Evolutionary conservation across 2,329 filamentous ascomycete species (phyloP).

Genomic region (Chaetomium sp.): DNA sequence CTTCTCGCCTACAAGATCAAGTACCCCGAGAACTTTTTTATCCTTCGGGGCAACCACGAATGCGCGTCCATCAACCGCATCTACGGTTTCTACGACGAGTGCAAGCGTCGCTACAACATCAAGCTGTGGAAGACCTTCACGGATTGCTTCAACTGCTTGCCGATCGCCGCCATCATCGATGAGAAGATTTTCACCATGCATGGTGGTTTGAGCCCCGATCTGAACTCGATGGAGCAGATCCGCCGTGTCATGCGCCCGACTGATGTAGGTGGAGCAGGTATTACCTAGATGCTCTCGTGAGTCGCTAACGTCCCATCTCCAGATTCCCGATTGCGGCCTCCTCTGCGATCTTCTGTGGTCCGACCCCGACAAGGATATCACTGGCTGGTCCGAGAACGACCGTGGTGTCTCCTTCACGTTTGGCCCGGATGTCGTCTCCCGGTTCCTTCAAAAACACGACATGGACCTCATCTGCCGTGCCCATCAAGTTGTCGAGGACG

Average conservation of each 20-base stretch:
- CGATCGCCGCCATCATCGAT: conserved; percentile 97
- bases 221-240: conserved; percentile 99
- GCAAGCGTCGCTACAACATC: conserved; percentile 98
- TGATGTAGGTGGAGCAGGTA: conserved; percentile 68
- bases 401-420: conserved; percentile 99
- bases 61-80: conserved; percentile 98
- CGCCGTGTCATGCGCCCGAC: conserved; percentile 98
- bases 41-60: conserved; percentile 97
- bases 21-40: conserved; percentile 99
- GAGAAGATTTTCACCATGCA: conserved; percentile 99
- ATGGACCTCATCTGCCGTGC: conserved; percentile 99
- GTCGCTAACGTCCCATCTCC: conserved; percentile 9
- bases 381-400: conserved; percentile 98
- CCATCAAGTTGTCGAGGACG: conserved; percentile 97
- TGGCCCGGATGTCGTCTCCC: conserved; percentile 92
- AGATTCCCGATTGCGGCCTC: conserved; percentile 98
- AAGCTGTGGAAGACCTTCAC: conserved; percentile 99
- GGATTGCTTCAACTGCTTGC: conserved; percentile 98
- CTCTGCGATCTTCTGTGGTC: conserved; percentile 98
- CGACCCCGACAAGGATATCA: conserved; percentile 98
- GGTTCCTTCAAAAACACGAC: conserved; percentile 98
- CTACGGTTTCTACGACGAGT: conserved; percentile 99
- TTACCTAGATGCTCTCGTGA: background rate
- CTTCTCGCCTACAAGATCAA: conserved; percentile 99
- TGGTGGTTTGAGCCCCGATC: conserved; percentile 91